Evolutionary conservation across 2,329 filamentous ascomycete species (phyloP).

Genomic region (Aspergillus uvarum): DNA sequence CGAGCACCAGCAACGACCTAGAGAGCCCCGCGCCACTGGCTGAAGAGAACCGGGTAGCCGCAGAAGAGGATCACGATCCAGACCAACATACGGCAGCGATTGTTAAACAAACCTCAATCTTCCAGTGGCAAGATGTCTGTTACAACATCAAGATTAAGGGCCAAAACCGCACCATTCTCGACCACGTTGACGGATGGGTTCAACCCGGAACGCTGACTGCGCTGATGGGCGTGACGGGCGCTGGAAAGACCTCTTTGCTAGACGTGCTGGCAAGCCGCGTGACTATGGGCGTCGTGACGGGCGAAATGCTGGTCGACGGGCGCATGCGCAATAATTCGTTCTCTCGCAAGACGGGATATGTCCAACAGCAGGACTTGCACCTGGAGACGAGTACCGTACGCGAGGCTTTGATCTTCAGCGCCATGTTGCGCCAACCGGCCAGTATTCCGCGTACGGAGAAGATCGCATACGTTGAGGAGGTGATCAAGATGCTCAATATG

Average conservation of each 20-base stretch:
- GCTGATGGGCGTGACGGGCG: constrained; percentile 85
- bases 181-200: constrained; percentile 87
- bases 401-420: constrained; percentile 81
- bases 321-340: constrained; percentile 72
- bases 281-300: constrained; percentile 81
- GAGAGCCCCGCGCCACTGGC: constrained; percentile 18
- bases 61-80: constrained; percentile 62
- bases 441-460: constrained; percentile 72
- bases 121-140: constrained; percentile 81
- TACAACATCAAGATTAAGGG: constrained; percentile 79
- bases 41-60: constrained; percentile 63
- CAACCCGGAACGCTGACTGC: constrained; percentile 87
- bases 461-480: constrained; percentile 78
- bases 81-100: constrained; percentile 66
- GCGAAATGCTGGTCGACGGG: constrained; percentile 78
- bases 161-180: constrained; percentile 70
- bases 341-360: constrained; percentile 52
- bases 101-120: constrained; percentile 73
- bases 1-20: constrained; percentile 18
- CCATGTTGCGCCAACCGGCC: constrained; percentile 76
- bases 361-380: constrained; percentile 88
- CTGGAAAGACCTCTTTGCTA: constrained; percentile 85
- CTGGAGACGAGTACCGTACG: constrained; percentile 79
- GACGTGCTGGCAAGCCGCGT: constrained; percentile 80
- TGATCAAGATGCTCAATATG: constrained; percentile 88